Evolutionary conservation across 2,329 filamentous ascomycete genomes (phyloP), one percentile per base, ranked within the genome.

Genomic region (Saccharata proteae): DNA sequence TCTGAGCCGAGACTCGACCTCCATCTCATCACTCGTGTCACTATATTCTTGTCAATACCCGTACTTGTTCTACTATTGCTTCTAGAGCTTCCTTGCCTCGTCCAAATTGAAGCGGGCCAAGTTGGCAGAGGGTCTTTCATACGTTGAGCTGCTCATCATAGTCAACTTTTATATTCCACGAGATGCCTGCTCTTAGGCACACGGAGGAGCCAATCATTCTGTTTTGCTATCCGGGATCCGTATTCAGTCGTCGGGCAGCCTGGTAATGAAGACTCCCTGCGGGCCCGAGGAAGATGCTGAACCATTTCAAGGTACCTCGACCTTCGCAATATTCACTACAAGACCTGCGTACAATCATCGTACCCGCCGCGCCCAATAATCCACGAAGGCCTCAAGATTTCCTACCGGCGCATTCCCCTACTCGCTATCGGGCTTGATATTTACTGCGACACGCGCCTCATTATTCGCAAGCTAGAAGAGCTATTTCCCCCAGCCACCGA

Each of bases 391-490:
- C 62, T 84, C 11, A 74, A 73, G 16, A 62, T 82, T 34, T 57
- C 61, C 5, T 77, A 84, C 54, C 69, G 78, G 3, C 75, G 79
- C 35, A 80, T 81, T 35, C 79, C 80, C 2, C 46, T 83, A 30
- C 54, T 82, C 28, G 57, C 71, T 14, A 73, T 81, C 41, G 77
- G 74, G 10, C 62, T 68, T 4, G 71, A 80, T 45, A 57, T 84
- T 23, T 83, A 80, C 56, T 59, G 72, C 38, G 78, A 84, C 58
- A 75, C 74, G 2, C 70, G 74, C 2, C 65, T 82, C 16, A 81
- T 83, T 43, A 52, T 84, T 12, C 52, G 53, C 18, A 77, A 74
- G 49, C 68, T 84, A 1, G 74, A 80, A 43, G 43, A 56, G 2
- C 55, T 68, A 22, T 71, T 68, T 46, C 67, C 67, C 0, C 20